A percentile compares a stretch with the other conserved stretches of the same genome.
These are phyloP conservation scores for Oryza australiensis DNA, from an alignment of 176 grass and related monocot genomes.

Conservation along the genomic window DNA sequence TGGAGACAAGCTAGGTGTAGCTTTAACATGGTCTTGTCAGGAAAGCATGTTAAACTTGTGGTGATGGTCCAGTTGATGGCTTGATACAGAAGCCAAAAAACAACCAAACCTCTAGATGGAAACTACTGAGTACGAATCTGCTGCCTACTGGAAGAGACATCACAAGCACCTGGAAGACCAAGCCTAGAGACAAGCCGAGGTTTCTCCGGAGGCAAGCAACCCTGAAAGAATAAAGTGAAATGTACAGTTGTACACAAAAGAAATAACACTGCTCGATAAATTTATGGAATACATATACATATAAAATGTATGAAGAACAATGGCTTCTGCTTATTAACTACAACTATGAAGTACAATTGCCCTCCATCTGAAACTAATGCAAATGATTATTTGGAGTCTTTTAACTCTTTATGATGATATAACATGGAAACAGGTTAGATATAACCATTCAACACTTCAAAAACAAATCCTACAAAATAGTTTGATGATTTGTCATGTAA, in stretches of 20 bases:
- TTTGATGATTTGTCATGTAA: not conserved
- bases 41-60: not conserved
- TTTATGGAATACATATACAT: not conserved
- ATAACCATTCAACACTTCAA: not conserved
- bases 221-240: slow-evolving; percentile 50
- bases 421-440: not conserved
- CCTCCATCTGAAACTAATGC: not conserved
- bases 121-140: not conserved
- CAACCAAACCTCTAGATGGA: not conserved
- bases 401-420: not conserved
- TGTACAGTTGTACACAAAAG: not conserved
- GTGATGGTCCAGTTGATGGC: not conserved
- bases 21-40: not conserved
- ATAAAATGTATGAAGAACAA: no score
- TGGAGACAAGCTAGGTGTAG: slow-evolving; percentile 45
- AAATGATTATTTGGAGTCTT: not conserved
- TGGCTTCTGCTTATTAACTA: not conserved
- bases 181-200: slow-evolving; percentile 84
- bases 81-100: not conserved
- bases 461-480: not conserved
- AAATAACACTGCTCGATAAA: not conserved
- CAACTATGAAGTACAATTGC: not conserved
- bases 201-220: slow-evolving; percentile 75
- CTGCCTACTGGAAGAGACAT: not conserved
- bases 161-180: slow-evolving; percentile 81